Base-by-base conservation (phyloP, 495 filamentous ascomycete species). In the Sporormia fimetaria region DNA sequence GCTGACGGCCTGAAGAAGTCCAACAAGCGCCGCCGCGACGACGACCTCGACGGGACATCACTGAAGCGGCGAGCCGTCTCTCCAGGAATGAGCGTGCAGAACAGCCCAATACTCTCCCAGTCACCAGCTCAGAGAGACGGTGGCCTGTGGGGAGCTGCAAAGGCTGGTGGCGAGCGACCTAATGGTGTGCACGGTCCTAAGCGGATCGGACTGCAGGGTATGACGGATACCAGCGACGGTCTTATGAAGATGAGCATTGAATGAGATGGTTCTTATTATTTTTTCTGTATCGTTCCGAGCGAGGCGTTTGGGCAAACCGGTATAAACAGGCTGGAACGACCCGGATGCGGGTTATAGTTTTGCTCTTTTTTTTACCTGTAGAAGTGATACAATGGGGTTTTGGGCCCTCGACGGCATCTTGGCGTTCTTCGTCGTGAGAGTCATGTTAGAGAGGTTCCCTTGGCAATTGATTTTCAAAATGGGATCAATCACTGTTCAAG, bases 221-320 rank as follows among this genome's bases (percentile, higher is more conserved):
- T 96, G 85, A 83, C 69, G 33, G 92, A 96, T 64, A 90, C 92
- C 3, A 82, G 85, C 54, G 90, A 96, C 63, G 83, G 87, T 15
- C 68, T 96, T 49, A 95, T 94, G 83, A 86, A 90, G 54, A 88
- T 98, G 86, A 94, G 83, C 57, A 88, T 94, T 56, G 87, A 94
- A 52, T 81, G 43, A 52, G 10, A 16, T 5, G 33, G 8, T 37
- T 8, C 22, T 37, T 5, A 9, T 18, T 31, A 4, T 6, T 21
- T 37, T 10, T 43, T 36, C 16, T 43, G 3, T 36, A 6, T 32
- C 15, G 3, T 17, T n/a, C 16, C 16, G 11, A 36, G 44, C 37
- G 44, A 18, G 44, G 37, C 22, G 44, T 42, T 35, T 15, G 14
- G n/a, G n/a, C n/a, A n/a, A n/a, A n/a, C n/a, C n/a, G n/a, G n/a